phyloP scores from a whole-genome alignment of 371 early-diverging fungal genomes.

The Mortierella sp. region DNA sequence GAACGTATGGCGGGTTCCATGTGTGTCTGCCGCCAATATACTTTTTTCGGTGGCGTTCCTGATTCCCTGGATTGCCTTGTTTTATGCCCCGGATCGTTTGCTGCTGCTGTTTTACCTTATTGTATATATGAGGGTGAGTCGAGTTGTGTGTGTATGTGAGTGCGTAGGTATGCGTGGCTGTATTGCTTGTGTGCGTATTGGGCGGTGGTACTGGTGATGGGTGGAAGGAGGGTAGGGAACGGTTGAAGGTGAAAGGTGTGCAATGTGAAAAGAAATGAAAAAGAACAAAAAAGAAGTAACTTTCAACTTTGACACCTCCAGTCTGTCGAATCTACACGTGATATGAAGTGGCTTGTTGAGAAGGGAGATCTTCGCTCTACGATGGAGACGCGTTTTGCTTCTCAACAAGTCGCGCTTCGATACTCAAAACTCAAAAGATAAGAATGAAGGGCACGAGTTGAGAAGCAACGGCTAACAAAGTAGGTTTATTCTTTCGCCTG shows the following conservation, averaged over 20 bases:
- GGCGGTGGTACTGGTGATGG: background rate
- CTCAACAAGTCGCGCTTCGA: background rate
- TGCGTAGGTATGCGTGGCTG: background rate
- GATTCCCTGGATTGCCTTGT: background rate
- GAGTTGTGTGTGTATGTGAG: background rate
- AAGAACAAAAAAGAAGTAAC: slow-evolving; percentile 6
- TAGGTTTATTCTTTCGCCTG: slow-evolving; percentile 34
- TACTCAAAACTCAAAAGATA: background rate
- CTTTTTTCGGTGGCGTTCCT: background rate
- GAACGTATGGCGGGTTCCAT: no score
- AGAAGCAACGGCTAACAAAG: background rate
- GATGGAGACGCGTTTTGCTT: background rate
- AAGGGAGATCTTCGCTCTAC: background rate
- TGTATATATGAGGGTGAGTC: slow-evolving; percentile 9
- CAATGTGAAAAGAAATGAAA: background rate
- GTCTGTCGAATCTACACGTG: background rate
- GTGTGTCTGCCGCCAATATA: background rate
- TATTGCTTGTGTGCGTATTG: background rate
- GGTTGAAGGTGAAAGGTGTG: background rate
- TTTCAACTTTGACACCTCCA: no score
- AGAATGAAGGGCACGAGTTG: no score
- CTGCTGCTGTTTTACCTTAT: background rate
- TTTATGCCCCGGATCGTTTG: background rate
- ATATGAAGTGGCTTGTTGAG: background rate
- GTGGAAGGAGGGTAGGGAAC: background rate